Evolutionary conservation across 371 early-diverging fungal genomes (phyloP).

Genomic region (Mortierella polycephala): DNA sequence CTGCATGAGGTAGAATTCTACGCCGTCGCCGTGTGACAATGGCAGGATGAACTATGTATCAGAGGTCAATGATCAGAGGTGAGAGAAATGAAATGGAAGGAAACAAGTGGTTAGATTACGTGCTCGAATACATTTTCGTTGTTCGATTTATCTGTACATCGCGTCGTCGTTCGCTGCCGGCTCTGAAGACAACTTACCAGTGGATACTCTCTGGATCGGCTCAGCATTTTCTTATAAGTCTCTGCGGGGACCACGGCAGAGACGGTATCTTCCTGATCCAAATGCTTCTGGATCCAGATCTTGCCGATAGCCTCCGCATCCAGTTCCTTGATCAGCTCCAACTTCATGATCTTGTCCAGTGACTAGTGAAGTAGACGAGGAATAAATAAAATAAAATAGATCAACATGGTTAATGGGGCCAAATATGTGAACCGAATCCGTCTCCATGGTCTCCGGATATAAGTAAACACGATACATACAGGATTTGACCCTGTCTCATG

Average conservation of each 20-base stretch:
- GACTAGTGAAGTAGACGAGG: conserved; percentile 53
- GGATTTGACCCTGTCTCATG: no score
- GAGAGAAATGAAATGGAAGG: background rate
- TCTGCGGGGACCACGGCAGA: conserved; percentile 82
- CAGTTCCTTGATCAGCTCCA: conserved; percentile 75
- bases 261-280: conserved; percentile 69
- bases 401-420: background rate
- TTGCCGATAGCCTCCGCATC: conserved; percentile 73
- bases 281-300: conserved; percentile 89
- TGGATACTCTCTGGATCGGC: conserved; percentile 75
- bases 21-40: conserved; percentile 83
- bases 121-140: no score
- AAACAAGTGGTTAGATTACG: background rate
- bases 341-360: conserved; percentile 81
- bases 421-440: no score
- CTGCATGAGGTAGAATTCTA: conserved; percentile 91
- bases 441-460: no score
- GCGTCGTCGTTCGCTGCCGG: background rate
- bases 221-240: conserved; percentile 75
- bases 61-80: background rate
- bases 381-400: background rate
- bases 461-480: no score
- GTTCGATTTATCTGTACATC: no score
- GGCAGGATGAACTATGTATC: conserved; percentile 83
- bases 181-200: conserved; percentile 62